Percentiles rank a stretch among this genome's conserved stretches.
Evolutionary conservation across 1,284 basidiomycete genomes (phyloP).

Genomic region (Stereum hirsutum): DNA sequence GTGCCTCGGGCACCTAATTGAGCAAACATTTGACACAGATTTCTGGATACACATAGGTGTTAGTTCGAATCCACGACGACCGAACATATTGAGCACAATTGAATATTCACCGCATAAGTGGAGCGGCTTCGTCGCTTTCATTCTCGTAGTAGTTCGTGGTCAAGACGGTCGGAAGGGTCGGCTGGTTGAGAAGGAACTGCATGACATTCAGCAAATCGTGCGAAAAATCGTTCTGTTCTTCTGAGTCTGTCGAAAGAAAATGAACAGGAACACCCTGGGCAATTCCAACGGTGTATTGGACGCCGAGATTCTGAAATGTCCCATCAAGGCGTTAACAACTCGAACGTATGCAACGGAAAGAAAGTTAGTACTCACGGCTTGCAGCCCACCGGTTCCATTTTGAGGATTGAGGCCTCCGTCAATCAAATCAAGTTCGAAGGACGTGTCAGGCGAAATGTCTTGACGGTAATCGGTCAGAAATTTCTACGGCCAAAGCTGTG

Average conservation of each 20-base stretch:
- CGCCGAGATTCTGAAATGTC: slow-evolving; percentile 21
- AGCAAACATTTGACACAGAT: background rate
- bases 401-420: slow-evolving; percentile 16
- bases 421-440: slow-evolving; percentile 11
- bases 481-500: background rate
- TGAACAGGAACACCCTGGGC: slow-evolving; percentile 14
- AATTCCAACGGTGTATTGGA: slow-evolving; percentile 26
- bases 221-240: background rate
- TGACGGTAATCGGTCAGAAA: slow-evolving; percentile 12
- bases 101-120: background rate
- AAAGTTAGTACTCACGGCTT: slow-evolving; percentile 19
- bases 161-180: background rate
- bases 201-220: background rate
- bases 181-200: background rate
- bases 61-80: background rate
- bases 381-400: slow-evolving; percentile 13
- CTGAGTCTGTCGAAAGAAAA: slow-evolving; percentile 14
- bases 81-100: background rate
- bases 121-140: too few species aligned
- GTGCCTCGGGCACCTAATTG: background rate
- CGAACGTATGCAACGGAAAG: too few species aligned
- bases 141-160: slow-evolving; percentile 3
- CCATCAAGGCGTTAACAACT: background rate
- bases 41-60: background rate
- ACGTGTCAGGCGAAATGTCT: slow-evolving; percentile 9